Evolutionary conservation across 441 rosid genomes (phyloP), one percentile per base, ranked within the genome.

Genomic region (Gossypium schwendimanii): DNA sequence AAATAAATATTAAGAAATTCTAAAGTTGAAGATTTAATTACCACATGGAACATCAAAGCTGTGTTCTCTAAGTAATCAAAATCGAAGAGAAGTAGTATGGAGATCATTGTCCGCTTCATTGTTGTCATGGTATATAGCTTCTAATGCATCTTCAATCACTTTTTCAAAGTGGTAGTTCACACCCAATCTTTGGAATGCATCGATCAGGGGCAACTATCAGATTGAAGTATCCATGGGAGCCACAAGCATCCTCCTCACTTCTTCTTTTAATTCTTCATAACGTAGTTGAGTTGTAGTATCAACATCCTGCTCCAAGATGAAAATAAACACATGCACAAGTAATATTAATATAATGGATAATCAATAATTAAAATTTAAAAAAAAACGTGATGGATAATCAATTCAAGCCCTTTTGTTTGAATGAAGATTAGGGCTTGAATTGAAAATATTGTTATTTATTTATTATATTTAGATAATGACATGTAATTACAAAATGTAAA

Each of bases 111-210:
- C 21, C 6, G 9, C 47, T 6, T 61, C 47, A 15, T n/a, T 61
- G 24, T 41, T 7, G 14, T 33, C 23, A n/a, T 15, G 12, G 47
- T 61, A 62, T 15, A 62, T 62, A 36, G n/a, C 21, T 36, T 62
- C 67, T 5, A 36, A 9, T 18, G 49, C 49, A 36, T 62, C 67
- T 28, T 49, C 63, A 1, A 71, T 71, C 53, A 65, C 72, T 14
- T 54, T 57, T 0, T 71, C 33, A 21, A 65, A 71, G 24, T 58
- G 79, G 66, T 65, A 76, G 15, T 28, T 47, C n/a, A 65, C 73
- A 2, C 72, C 26, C 26, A 62, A 61, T 2, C 69, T 57, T 63
- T 73, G 63, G 36, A 21, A 39, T 20, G 70, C 39, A 63, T 73
- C 70, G 3, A 73, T 63, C 0, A 73, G 8, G 24, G 47, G 31